Base-by-base conservation (phyloP, 2,329 filamentous ascomycete genomes). In the Immersiporthe knoxdaviesiana region DNA sequence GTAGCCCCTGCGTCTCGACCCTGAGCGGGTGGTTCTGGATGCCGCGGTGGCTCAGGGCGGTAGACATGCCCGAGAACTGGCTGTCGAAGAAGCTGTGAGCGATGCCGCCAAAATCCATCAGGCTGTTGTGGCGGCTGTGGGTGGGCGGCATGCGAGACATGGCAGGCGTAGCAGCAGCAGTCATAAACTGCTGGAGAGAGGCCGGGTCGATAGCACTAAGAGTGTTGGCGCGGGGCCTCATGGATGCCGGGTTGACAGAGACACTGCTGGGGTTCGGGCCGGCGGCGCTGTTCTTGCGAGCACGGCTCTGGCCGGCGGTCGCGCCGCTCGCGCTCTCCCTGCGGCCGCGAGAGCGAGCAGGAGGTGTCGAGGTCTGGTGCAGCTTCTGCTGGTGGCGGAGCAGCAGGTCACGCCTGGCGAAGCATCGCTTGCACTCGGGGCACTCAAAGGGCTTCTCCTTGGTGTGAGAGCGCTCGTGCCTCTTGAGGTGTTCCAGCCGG, bases 391-490 rank as follows among this genome's bases (percentile, higher is more conserved):
- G 96, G 81, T 99, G 96, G 70, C 96, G 90, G 73, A 99, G 84
- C 67, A 99, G 86, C 74, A 99, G 82, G 80, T 99, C 96, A 73
- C 96, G 90, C 71, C 96, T 90, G 70, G 96, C 96, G 81, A 99
- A 99, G 82, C 96, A 98, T 81, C 96, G 85, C 50, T 93, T 88
- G 81, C 96, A 99, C 79, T 98, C 93, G 37, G 93, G 93, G 76
- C 96, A 99, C 81, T 97, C 94, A 76, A 99, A 99, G 0, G 96
- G 96, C 84, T 99, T 99, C 82, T 99, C 94, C 80, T 99, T 97
- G 59, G 94, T 97, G 79, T 97, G 94, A n/a, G 94, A 97, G 72
- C 96, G 89, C 82, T 98, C 96, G 81, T 99, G 96, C 71, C 96
- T 91, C 83, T 99, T 99, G 74, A 99, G 84, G 79, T 99, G 96